A percentile compares a stretch with the other conserved stretches of the same genome.
Evolutionary conservation across 2,329 filamentous ascomycete genomes (phyloP).

Genomic region (Aspergillaceae sp.): DNA sequence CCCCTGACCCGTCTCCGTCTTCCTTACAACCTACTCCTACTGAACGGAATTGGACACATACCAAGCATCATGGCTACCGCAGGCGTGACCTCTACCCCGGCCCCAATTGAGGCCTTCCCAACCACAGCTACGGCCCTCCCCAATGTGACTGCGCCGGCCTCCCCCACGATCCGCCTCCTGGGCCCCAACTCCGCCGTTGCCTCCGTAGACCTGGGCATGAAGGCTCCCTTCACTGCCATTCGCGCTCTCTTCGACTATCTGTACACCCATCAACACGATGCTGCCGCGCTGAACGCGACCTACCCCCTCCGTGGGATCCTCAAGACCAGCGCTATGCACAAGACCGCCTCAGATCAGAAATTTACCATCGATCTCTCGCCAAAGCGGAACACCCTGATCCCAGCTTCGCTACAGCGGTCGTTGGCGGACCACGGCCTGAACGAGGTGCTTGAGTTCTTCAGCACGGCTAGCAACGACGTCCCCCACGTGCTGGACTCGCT

Average conservation of each 20-base stretch:
- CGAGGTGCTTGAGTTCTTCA: neutral
- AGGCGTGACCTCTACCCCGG: neutral
- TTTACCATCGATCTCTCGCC: slow-evolving; percentile 5
- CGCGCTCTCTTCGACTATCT: neutral
- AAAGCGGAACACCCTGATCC: neutral
- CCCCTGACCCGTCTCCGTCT: neutral
- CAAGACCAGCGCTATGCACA: slow-evolving; percentile 1
- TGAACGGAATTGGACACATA: neutral
- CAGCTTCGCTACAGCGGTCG: neutral
- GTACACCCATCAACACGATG: neutral
- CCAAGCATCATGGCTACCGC: neutral
- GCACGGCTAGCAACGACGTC: neutral
- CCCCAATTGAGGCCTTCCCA: neutral
- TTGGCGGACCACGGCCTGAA: neutral
- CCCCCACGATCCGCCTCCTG: neutral
- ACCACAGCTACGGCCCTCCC: neutral
- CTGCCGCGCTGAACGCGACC: slow-evolving; percentile 1
- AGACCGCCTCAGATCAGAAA: slow-evolving; percentile 2
- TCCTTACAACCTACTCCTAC: neutral
- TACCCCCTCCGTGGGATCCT: slow-evolving; percentile 1
- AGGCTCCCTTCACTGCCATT: neutral
- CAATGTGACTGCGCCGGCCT: neutral
- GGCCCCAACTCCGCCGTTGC: neutral
- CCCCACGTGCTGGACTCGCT: slow-evolving; percentile 3
- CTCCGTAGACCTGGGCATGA: neutral